Evolutionary conservation across 2,329 filamentous ascomycete species (phyloP).

Genomic region (Aureobasidium vineae): DNA sequence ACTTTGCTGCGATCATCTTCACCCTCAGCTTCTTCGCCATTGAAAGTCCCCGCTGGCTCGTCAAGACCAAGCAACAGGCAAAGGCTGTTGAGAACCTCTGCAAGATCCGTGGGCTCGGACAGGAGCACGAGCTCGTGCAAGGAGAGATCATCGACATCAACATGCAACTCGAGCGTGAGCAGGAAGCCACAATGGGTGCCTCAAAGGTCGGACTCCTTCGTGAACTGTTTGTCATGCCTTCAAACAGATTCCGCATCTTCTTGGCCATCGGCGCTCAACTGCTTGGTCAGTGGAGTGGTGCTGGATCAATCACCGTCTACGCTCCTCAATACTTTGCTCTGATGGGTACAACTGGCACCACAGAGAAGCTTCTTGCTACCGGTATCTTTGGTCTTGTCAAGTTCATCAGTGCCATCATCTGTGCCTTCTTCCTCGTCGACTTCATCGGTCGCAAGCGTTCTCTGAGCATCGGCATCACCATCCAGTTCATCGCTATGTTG

Average conservation of each 20-base stretch:
- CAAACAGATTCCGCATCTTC: conserved; percentile 71
- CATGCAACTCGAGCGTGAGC: conserved; percentile 64
- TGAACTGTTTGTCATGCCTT: conserved; percentile 65
- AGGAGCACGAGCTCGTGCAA: conserved; percentile 38
- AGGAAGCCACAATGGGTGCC: conserved; percentile 66
- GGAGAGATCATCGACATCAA: conserved; percentile 63
- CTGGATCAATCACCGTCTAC: conserved; percentile 73
- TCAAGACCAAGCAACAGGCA: conserved; percentile 38
- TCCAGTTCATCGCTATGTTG: conserved; percentile 54
- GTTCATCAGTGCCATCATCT: conserved; percentile 63
- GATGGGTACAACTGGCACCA: conserved; percentile 65
- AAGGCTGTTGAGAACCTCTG: conserved; percentile 35
- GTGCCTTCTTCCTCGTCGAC: conserved; percentile 76
- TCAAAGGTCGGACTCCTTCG: conserved; percentile 64
- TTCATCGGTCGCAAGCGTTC: conserved; percentile 69
- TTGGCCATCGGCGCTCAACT: conserved; percentile 68
- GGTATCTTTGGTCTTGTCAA: conserved; percentile 76
- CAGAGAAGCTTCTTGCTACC: conserved; percentile 69
- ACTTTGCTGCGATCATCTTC: conserved; percentile 72
- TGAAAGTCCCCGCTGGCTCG: conserved; percentile 38
- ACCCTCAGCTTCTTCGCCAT: conserved; percentile 55
- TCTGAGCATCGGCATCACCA: conserved; percentile 49
- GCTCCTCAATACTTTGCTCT: conserved; percentile 70
- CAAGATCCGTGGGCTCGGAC: conserved; percentile 35
- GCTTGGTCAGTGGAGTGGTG: conserved; percentile 64